A percentile compares a stretch with the other conserved stretches of the same genome.
Evolutionary conservation across 2,329 filamentous ascomycete genomes (phyloP).

Genomic region (Macrophomina phaseolina): DNA sequence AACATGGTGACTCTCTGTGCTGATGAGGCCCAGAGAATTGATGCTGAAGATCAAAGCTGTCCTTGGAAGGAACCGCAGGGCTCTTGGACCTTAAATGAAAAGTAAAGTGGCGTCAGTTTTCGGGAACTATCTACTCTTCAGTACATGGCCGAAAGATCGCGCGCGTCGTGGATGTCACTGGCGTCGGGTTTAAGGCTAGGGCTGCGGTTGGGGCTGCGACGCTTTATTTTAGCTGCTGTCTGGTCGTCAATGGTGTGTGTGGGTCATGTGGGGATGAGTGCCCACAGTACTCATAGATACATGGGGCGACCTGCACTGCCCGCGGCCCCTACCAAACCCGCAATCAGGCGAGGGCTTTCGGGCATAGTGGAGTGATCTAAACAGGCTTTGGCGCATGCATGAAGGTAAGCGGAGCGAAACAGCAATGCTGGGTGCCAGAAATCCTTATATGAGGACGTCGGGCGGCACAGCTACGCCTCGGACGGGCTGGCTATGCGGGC

Average conservation of each 20-base stretch:
- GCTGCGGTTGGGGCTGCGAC: constrained; percentile 6
- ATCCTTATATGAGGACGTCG: too few relatives aligned
- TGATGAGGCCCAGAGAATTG: not conserved
- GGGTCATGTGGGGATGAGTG: too few relatives aligned
- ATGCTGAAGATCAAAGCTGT: not conserved
- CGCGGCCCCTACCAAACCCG: not conserved
- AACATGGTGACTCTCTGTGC: not conserved
- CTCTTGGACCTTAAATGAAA: not conserved
- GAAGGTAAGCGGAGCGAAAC: not conserved
- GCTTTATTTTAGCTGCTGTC: not conserved
- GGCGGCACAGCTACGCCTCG: not conserved
- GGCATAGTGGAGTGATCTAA: too few relatives aligned
- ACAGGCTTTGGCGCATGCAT: too few relatives aligned
- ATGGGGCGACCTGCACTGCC: not conserved
- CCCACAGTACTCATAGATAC: not conserved
- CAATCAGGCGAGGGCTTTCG: not conserved
- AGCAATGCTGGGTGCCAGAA: too few relatives aligned
- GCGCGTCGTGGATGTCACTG: constrained; percentile 3
- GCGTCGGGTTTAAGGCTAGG: not conserved
- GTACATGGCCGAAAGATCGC: constrained; percentile 3
- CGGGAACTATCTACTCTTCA: not conserved
- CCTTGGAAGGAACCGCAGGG: not conserved
- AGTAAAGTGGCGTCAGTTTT: not conserved
- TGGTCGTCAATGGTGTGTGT: too few relatives aligned
- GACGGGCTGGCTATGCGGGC: not conserved